phyloP scores from a whole-genome alignment of 1,284 basidiomycete genomes.

The Naganishia sp. region DNA sequence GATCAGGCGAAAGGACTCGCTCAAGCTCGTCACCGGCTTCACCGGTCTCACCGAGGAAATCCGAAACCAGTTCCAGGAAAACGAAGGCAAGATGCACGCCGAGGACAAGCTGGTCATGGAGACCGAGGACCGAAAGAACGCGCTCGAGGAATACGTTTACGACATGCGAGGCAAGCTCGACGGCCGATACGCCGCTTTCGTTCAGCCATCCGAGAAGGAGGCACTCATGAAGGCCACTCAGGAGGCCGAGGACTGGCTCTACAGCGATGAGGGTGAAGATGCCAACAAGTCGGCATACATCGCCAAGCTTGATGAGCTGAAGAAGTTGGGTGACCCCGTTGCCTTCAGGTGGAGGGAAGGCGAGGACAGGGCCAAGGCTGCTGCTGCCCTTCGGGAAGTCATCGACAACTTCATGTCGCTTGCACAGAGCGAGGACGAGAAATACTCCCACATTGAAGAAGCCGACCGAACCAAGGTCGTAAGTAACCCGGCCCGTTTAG shows the following conservation, averaged over 20 bases:
- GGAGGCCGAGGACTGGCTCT: slow-evolving; percentile 90
- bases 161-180: slow-evolving; percentile 89
- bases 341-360: slow-evolving; percentile 74
- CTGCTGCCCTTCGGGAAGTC: slow-evolving; percentile 75
- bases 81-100: slow-evolving; percentile 81
- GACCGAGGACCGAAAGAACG: slow-evolving; percentile 95
- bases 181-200: slow-evolving; percentile 74
- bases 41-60: slow-evolving; percentile 64
- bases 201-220: slow-evolving; percentile 71
- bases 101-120: slow-evolving; percentile 91
- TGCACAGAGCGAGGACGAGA: slow-evolving; percentile 78
- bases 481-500: slow-evolving; percentile 62
- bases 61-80: slow-evolving; percentile 70
- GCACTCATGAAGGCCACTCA: slow-evolving; percentile 68
- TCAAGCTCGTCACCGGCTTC: slow-evolving; percentile 68
- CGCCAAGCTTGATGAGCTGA: slow-evolving; percentile 72
- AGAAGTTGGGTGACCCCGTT: slow-evolving; percentile 80
- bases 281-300: slow-evolving; percentile 89
- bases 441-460: slow-evolving; percentile 80
- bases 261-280: slow-evolving; percentile 92
- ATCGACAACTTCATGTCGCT: slow-evolving; percentile 78
- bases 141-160: slow-evolving; percentile 95
- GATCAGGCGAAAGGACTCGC: slow-evolving; percentile 75
- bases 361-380: slow-evolving; percentile 73
- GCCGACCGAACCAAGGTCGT: slow-evolving; percentile 81